phyloP scores from a whole-genome alignment of 2,329 filamentous ascomycete genomes.

The Aspergillus sp. region DNA sequence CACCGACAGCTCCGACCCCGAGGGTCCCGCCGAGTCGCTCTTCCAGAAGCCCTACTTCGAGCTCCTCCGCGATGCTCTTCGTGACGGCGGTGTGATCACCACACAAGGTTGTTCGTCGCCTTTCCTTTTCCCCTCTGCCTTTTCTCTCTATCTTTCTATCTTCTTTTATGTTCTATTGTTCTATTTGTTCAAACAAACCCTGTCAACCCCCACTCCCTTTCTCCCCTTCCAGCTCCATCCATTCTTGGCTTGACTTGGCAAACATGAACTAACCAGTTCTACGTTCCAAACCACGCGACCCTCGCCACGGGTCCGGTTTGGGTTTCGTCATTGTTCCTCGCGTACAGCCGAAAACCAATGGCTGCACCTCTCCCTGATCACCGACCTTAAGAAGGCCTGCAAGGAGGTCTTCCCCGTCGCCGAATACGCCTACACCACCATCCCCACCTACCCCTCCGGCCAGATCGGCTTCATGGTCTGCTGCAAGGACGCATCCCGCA shows the following conservation, averaged over 20 bases:
- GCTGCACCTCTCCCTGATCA: constrained; percentile 93
- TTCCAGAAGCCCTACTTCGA: constrained; percentile 99
- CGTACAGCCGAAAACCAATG: constrained; percentile 92
- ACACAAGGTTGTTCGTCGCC: constrained; percentile 99
- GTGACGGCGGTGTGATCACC: constrained; percentile 95
- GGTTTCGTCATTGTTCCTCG: constrained; percentile 27
- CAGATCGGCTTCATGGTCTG: constrained; percentile 99
- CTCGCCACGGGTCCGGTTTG: constrained; percentile 17
- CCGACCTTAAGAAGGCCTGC: constrained; percentile 94
- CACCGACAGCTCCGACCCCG: constrained; percentile 96
- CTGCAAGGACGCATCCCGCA: constrained; percentile 83
- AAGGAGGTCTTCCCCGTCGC: constrained; percentile 94
- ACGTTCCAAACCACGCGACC: constrained; percentile 30
- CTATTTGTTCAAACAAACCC: constrained; percentile 7
- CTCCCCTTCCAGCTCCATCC: constrained; percentile 2
- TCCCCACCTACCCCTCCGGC: constrained; percentile 96
- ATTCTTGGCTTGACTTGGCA: constrained; percentile 5
- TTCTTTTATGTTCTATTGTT: constrained; percentile 15
- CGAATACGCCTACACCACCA: constrained; percentile 98
- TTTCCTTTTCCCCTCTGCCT: constrained; percentile 46
- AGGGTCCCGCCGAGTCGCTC: constrained; percentile 90
- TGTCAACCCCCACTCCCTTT: constrained; percentile 4
- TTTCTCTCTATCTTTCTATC: constrained; percentile 56
- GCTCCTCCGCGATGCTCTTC: constrained; percentile 83
- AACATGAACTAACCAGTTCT: constrained; percentile 22